Percentiles rank a stretch among this genome's conserved stretches.
Evolutionary conservation across 2,329 filamentous ascomycete genomes (phyloP).

Genomic region (Fusarium denticulatum): DNA sequence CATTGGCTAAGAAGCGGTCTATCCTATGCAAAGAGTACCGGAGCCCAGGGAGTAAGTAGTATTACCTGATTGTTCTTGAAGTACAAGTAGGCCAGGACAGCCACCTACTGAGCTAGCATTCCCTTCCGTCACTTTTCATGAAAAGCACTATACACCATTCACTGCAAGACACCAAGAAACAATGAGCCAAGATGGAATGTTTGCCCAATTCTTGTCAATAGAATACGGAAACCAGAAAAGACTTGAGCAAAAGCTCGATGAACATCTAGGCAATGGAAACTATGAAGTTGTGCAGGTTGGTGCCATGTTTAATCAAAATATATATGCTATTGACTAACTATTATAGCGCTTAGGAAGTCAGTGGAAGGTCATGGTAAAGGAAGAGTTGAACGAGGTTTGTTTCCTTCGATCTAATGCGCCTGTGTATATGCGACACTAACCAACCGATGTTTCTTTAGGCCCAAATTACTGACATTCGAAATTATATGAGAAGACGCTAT

Average conservation of each 20-base stretch:
- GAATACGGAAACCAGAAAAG: neutral
- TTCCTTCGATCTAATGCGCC: neutral
- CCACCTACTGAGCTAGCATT: neutral
- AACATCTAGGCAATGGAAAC: neutral
- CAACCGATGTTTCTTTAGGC: neutral
- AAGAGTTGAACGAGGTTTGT: neutral
- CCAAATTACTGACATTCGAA: neutral
- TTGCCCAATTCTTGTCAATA: neutral
- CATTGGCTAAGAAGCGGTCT: neutral
- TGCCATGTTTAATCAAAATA: neutral
- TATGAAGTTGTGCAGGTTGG: neutral
- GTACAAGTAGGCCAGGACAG: neutral
- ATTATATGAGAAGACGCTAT: neutral
- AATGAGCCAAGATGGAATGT: neutral
- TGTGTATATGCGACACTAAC: neutral
- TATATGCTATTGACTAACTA: accelerated
- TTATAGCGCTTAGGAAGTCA: neutral
- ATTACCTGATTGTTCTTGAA: neutral
- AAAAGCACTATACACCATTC: neutral
- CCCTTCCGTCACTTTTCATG: neutral
- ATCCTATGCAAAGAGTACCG: neutral
- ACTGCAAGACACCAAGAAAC: neutral
- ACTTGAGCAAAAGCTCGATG: neutral
- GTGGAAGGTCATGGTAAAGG: neutral
- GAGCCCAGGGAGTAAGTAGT: accelerated